phyloP scores from a whole-genome alignment of 2,329 filamentous ascomycete genomes.

The Venturia carpophila region DNA sequence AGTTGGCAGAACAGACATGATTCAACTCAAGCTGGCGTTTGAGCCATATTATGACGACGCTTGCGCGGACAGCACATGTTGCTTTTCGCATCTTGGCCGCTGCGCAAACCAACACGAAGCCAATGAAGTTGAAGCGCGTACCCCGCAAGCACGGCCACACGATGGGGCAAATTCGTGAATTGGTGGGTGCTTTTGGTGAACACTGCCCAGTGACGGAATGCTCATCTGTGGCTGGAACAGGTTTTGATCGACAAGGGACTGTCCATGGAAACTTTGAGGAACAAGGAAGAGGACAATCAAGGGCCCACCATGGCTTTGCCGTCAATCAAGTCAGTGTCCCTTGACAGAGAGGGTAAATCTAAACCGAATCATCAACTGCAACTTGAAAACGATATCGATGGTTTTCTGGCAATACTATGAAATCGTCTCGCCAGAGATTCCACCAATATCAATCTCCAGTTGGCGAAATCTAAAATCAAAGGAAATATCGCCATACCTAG shows the following conservation, averaged over 20 bases:
- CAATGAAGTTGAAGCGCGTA: not conserved
- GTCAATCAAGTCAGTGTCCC: too few species aligned
- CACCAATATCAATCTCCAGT: too few species aligned
- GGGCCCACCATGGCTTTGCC: too few species aligned
- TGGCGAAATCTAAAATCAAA: too few species aligned
- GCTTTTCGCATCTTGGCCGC: not conserved
- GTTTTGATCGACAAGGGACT: not conserved
- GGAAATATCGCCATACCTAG: too few species aligned
- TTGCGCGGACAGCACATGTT: not conserved
- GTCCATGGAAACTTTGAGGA: not conserved
- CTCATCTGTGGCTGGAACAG: not conserved
- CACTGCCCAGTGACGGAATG: not conserved
- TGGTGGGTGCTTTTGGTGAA: not conserved
- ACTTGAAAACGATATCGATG: too few species aligned
- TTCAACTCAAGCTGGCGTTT: not conserved
- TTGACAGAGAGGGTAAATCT: too few species aligned
- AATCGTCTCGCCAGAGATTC: too few species aligned
- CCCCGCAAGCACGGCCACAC: slow-evolving; percentile 2
- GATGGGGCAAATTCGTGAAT: not conserved
- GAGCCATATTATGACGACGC: not conserved
- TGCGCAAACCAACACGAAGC: not conserved
- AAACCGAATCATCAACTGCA: too few species aligned
- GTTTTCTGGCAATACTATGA: too few species aligned
- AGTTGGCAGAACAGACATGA: not conserved
- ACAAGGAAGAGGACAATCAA: too few species aligned